A percentile compares a stretch with the other conserved stretches of the same genome.
Evolutionary conservation across 148 eudicot genomes (phyloP).

Genomic region (Rhododendron ovatum): DNA sequence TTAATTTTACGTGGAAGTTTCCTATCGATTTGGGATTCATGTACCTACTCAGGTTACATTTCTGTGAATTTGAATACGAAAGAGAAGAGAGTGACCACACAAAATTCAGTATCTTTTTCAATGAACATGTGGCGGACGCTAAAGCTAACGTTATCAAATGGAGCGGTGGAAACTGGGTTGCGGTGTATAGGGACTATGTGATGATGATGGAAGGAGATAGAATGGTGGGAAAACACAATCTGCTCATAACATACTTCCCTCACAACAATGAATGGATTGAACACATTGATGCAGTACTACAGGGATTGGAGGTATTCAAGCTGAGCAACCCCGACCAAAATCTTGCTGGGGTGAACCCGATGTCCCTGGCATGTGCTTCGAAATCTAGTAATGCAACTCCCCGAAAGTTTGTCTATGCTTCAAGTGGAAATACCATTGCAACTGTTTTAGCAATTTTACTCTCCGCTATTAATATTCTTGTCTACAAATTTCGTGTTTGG

Average conservation of each 20-base stretch:
- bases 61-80: slow-evolving; percentile 23
- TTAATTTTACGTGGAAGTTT: slow-evolving; percentile 28
- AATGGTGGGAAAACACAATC: neutral
- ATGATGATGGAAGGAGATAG: neutral
- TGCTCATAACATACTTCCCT: neutral
- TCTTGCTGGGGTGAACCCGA: too few relatives aligned
- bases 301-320: too few relatives aligned
- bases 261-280: neutral
- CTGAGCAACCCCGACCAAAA: too few relatives aligned
- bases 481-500: neutral
- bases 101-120: slow-evolving; percentile 19
- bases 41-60: slow-evolving; percentile 11
- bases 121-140: slow-evolving; percentile 14
- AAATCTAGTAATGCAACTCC: too few relatives aligned
- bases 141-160: too few relatives aligned
- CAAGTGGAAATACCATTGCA: too few relatives aligned
- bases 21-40: slow-evolving; percentile 29
- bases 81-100: neutral
- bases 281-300: neutral
- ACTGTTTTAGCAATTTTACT: neutral
- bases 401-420: too few relatives aligned
- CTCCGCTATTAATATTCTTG: neutral
- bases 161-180: too few relatives aligned
- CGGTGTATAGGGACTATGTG: neutral
- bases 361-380: too few relatives aligned